These are phyloP conservation scores for Cutaneotrichosporon sp. DNA, from an alignment of 1,284 basidiomycete genomes.

Conservation along the genomic window DNA sequence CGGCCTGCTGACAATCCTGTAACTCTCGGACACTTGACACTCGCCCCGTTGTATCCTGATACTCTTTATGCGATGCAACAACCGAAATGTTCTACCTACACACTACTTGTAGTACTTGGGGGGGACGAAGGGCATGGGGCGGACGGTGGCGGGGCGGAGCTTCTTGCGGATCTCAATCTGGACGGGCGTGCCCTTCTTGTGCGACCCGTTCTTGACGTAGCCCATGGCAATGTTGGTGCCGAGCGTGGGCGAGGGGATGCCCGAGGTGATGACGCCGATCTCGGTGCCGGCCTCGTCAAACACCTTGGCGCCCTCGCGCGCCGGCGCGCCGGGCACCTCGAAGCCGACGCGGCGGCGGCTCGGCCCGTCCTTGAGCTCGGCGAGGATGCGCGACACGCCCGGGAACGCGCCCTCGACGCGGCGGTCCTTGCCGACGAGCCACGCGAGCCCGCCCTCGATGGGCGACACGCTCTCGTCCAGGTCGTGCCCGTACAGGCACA, in stretches of 20 bases:
- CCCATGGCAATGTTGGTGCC: conserved; percentile 96
- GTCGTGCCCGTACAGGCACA: conserved; percentile 97
- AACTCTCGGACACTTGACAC: neutral
- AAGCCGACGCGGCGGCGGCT: conserved; percentile 79
- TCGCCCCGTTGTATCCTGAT: too few relatives aligned
- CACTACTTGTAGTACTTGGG: conserved; percentile 53
- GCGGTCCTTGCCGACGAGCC: conserved; percentile 91
- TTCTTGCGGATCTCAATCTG: conserved; percentile 55
- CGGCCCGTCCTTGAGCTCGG: conserved; percentile 79
- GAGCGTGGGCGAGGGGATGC: conserved; percentile 90
- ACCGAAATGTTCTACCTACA: neutral
- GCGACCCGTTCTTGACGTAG: conserved; percentile 75
- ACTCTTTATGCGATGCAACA: neutral
- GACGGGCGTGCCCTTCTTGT: conserved; percentile 84
- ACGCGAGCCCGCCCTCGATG: conserved; percentile 85
- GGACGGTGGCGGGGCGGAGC: conserved; percentile 48
- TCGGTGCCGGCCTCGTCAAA: conserved; percentile 62
- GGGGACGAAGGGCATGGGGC: conserved; percentile 55
- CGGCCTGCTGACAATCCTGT: neutral
- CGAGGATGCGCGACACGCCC: conserved; percentile 74
- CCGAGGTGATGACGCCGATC: conserved; percentile 82
- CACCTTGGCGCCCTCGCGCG: conserved; percentile 82
- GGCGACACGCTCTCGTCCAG: conserved; percentile 83
- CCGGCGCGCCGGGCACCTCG: conserved; percentile 79
- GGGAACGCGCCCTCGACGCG: conserved; percentile 67